Conservation (phyloP, 2,329 filamentous ascomycete genomes). For the Apiospora saccharicola region DNA sequence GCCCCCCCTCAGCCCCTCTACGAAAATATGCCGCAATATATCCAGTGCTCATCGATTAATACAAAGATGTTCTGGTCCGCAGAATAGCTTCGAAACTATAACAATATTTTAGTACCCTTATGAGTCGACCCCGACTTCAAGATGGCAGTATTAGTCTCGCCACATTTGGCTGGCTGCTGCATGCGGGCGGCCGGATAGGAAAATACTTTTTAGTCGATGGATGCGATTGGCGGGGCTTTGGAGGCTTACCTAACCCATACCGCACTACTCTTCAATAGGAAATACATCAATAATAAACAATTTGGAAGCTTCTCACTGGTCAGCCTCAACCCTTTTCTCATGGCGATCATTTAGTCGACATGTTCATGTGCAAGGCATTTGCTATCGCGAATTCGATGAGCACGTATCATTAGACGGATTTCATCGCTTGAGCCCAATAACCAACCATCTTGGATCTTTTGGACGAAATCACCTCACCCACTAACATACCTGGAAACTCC, state of each 20-base stretch:
- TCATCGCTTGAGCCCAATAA: not conserved
- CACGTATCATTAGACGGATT: not conserved
- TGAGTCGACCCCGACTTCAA: not conserved
- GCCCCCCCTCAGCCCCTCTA: not conserved
- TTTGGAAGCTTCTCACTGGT: conserved; percentile 11
- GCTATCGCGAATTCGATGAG: not conserved
- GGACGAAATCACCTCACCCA: not conserved
- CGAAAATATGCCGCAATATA: not conserved
- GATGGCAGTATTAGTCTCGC: not conserved
- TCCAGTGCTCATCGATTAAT: not conserved
- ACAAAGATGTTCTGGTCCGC: not conserved
- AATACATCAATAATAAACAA: conserved; percentile 20
- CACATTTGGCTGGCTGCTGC: not conserved
- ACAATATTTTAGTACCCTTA: not conserved
- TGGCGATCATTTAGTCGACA: not conserved
- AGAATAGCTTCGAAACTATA: not conserved
- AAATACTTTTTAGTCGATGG: not conserved
- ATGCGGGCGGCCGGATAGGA: not conserved
- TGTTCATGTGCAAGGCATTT: not conserved
- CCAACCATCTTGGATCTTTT: not conserved
- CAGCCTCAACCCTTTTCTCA: not conserved
- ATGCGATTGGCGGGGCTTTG: not conserved
- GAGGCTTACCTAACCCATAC: not conserved
- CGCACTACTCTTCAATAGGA: not conserved
- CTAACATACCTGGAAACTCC: not conserved